Base-by-base conservation (phyloP, 2,329 filamentous ascomycete genomes). In the Pseudogymnoascus sp. region DNA sequence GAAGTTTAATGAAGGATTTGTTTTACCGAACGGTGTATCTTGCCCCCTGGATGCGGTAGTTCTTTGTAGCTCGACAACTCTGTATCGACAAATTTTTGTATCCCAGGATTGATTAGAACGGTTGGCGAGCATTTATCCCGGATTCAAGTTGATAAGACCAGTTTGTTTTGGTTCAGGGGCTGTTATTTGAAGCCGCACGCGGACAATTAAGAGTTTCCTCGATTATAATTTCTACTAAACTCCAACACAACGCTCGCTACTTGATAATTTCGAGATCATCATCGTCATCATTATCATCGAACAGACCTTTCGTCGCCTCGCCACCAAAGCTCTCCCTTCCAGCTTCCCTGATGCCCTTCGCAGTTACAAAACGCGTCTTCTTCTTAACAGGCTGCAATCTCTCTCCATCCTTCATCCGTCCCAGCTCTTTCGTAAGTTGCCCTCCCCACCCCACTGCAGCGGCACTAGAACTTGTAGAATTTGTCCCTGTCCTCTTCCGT, bases 301-400 rank as follows among this genome's bases (percentile, higher is more conserved):
- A 65, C 64, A 53, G 40, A 26, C 59, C 64, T 17, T 63, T 65
- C 29, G 38, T 65, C 50, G 78, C 73, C 61, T 83, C 82, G n/a
- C 75, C 78, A 9, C 87, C 86, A 1, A 92, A 72, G 70, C 88
- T 91, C 71, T 92, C 89, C 65, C 88, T 80, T 1, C 89, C 89
- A 3, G 89, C 89, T 74, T 91, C 88, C 62, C 86, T 83, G 66
- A 93, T 92, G 0, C 89, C 89, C 72, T 88, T 90, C 44, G 86
- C 85, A 26, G 89, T 91, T 42, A 92, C 82, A 71, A 93, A 92
- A n/a, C 89, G 80, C 61, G 89, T 92, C 80, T 90, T 91, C 76
- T 91, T 88, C 68, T 83, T 80, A 33, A 85, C 80, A 17, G 66
- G 67, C 21, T 69, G 65, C 7, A 84, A 69, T 67, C 77, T 81